Evolutionary conservation across 495 filamentous ascomycete genomes (phyloP), one percentile per base, ranked within the genome.

Genomic region (Choiromyces venosus): DNA sequence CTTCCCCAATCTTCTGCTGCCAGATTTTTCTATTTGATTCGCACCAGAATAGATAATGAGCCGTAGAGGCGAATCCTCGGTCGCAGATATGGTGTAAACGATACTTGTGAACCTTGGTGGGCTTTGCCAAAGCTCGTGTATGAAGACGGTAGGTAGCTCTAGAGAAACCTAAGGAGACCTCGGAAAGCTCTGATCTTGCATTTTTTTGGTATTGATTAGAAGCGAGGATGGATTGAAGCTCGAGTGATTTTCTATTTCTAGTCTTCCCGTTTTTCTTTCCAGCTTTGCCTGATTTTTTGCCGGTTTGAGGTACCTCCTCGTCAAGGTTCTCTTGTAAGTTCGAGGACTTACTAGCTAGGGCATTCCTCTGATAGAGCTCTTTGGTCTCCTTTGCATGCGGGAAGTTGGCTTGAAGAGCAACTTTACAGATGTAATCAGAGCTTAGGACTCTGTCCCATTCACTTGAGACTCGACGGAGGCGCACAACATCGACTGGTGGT

Each of bases 1-100:
- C 77, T 72, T 79, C 77, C 21, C 77, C 77, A 70, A 79, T 79
- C 67, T 75, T 79, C 37, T 79, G 77, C 56, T 79, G 76, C 77
- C 77, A 79, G 19, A 79, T 79, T 37, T 79, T 79, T 65, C 76
- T 71, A 18, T 79, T 79, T 36, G 77, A 79, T 44, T 79, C 77
- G 61, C 76, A 78, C 77, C 77, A 79, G 69, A 79, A 79, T 69
- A 79, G 77, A 46, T 79, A 70, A 37, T 68, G 61, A 16, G 77
- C 76, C 5, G 77, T 79, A 29, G 77, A 78, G 16, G 76, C 69
- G 64, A 79, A 79, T 6, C 71, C 76, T 70, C 72, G 71, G 37
- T 79, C 76, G 37, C 71, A 75, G 33, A 79, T 78, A 52, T 79
- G 76, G 40, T 79, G 77, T 21, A 79, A 64, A 67, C 77, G 77